phyloP scores from a whole-genome alignment of 2,329 filamentous ascomycete genomes.

The Neocucurbitaria cava region DNA sequence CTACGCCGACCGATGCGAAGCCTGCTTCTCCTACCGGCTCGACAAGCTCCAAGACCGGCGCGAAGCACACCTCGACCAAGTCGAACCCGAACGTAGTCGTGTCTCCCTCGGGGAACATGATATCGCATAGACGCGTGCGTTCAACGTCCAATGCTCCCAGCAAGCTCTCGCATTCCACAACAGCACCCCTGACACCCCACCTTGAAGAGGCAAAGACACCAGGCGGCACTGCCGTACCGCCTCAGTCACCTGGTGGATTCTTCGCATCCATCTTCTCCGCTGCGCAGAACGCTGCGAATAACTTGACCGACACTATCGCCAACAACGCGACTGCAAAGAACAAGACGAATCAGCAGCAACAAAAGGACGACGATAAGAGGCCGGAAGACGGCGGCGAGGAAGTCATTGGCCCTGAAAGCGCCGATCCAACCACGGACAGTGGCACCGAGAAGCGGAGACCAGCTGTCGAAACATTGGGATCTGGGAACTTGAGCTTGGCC shows the following conservation, averaged over 20 bases:
- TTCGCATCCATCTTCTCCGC: conserved; percentile 93
- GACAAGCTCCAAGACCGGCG: conserved; percentile 28
- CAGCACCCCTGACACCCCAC: conserved; percentile 73
- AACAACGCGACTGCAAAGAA: conserved; percentile 64
- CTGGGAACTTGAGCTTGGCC: conserved; percentile 86
- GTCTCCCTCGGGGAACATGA: conserved; percentile 73
- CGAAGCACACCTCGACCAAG: conserved; percentile 40
- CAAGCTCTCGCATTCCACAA: conserved; percentile 80
- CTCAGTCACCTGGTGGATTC: conserved; percentile 65
- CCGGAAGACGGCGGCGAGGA: conserved; percentile 49
- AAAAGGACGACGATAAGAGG: conserved; percentile 35
- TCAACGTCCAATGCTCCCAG: conserved; percentile 71
- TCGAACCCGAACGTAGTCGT: conserved; percentile 62
- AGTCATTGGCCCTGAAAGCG: conserved; percentile 47
- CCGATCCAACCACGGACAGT: conserved; percentile 25
- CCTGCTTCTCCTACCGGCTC: conserved; percentile 43
- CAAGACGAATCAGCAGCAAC: conserved; percentile 52
- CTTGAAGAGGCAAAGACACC: conserved; percentile 72
- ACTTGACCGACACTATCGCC: conserved; percentile 75
- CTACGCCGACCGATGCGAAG: conserved; percentile 63
- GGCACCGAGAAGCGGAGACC: conserved; percentile 61
- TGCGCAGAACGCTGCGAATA: conserved; percentile 87
- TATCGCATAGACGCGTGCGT: conserved; percentile 70
- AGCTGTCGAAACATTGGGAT: conserved; percentile 87
- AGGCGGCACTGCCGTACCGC: conserved; percentile 59